Percentiles rank a stretch among this genome's conserved stretches.
phyloP scores from a whole-genome alignment of 106 monocot genomes.

The Dioscorea zingiberensis region DNA sequence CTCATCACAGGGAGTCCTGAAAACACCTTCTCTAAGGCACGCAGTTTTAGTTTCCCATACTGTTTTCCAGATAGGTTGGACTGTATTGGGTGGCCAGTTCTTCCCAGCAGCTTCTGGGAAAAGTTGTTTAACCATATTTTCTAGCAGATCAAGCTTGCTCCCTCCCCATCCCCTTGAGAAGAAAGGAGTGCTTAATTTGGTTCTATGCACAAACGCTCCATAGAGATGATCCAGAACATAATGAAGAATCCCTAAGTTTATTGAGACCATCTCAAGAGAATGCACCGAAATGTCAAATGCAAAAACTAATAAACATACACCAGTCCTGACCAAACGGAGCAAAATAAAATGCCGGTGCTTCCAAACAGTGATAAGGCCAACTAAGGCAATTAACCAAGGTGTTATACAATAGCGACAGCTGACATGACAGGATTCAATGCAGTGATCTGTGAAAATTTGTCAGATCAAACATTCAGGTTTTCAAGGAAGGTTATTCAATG shows the following conservation, averaged over 20 bases:
- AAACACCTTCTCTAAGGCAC: slow-evolving; percentile 74
- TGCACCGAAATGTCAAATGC: neutral
- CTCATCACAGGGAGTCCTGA: slow-evolving; percentile 77
- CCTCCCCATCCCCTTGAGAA: slow-evolving; percentile 99
- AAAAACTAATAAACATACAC: neutral
- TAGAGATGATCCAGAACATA: slow-evolving; percentile 94
- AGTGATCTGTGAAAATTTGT: too few species aligned
- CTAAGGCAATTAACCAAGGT: too few species aligned
- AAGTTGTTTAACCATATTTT: slow-evolving; percentile 81
- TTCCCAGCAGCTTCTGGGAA: slow-evolving; percentile 53
- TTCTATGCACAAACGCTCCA: slow-evolving; percentile 76
- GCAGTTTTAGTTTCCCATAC: slow-evolving; percentile 92
- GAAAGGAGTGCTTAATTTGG: slow-evolving; percentile 79
- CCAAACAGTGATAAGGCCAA: too few species aligned
- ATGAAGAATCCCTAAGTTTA: slow-evolving; percentile 79
- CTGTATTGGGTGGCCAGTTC: slow-evolving; percentile 54
- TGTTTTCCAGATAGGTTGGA: slow-evolving; percentile 78
- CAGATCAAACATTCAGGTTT: too few species aligned
- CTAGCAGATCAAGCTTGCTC: slow-evolving; percentile 80
- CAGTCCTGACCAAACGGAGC: too few species aligned
- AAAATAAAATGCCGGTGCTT: too few species aligned
- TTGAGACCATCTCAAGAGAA: slow-evolving; percentile 52
- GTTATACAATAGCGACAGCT: too few species aligned
- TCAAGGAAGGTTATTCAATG: too few species aligned
- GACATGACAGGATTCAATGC: too few species aligned